Base-by-base conservation (phyloP, 2,329 filamentous ascomycete genomes). In the Fusarium veterinarium region DNA sequence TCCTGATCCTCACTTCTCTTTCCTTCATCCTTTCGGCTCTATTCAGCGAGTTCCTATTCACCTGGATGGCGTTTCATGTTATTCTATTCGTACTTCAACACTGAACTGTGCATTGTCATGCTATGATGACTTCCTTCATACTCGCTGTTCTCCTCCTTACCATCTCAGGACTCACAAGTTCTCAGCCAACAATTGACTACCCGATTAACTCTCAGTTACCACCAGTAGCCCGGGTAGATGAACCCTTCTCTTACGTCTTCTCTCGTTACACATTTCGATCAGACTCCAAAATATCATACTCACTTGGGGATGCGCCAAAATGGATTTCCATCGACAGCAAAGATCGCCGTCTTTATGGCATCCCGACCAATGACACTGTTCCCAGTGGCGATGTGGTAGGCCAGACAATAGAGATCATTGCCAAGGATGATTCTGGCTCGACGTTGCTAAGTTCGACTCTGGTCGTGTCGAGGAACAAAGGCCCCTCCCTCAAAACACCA, bases 131-230 rank as follows among this genome's bases (percentile, higher is more conserved):
- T 63, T 75, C 75, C 62, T 75, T 78, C 60, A 61, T 75, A 60
- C 75, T 73, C 61, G 61, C 70, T 68, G 57, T 77, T 75, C 65
- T 73, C 67, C 58, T 75, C 67, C 69, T 83, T 51, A 66, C 76
- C 40, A 67, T 83, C 61, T 42, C 79, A 44, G 72, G 71, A 33
- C 72, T 82, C 38, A 80, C 79, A n/a, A 72, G 65, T 41, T 80
- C 83, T 58, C 77, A 80, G 23, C 88, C 88, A 16, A 76, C 80
- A 30, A 78, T 86, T 52, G 83, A 85, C 51, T 95, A 95, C 75
- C 94, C 94, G 2, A 86, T 97, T 80, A 97, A 96, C 81, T 91
- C 93, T 5, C 95, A 97, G 80, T 87, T 97, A 2, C 94, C 94
- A 37, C 91, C 92, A 7, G 91, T 95, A 59, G 94, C 93, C 25